Conservation (phyloP, 805 yeast species). For the Dipodascus albidus region DNA sequence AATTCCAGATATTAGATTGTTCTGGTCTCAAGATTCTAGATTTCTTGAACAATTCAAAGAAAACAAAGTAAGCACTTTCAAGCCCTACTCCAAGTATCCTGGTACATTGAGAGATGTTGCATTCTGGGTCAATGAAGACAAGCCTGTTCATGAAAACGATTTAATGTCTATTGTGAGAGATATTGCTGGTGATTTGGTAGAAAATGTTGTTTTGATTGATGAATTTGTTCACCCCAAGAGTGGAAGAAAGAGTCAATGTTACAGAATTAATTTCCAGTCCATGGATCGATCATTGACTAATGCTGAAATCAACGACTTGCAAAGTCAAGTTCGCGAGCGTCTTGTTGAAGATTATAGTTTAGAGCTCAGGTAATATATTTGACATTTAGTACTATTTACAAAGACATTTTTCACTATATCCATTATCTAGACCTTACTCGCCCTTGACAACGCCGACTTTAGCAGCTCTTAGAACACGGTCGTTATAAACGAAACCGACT, state of each 20-base stretch:
- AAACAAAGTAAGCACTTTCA: slow-evolving; percentile 59
- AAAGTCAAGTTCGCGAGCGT: slow-evolving; percentile 49
- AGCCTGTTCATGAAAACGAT: slow-evolving; percentile 67
- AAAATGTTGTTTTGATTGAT: slow-evolving; percentile 69
- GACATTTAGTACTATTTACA: not conserved
- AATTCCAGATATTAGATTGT: slow-evolving; percentile 86
- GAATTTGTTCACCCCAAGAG: slow-evolving; percentile 80
- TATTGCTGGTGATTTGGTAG: slow-evolving; percentile 79
- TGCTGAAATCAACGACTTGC: slow-evolving; percentile 68
- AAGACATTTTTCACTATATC: slow-evolving; percentile 2
- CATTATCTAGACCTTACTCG: slow-evolving; percentile 18
- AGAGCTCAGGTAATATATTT: slow-evolving; percentile 34
- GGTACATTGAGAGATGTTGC: slow-evolving; percentile 79
- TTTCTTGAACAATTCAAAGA: slow-evolving; percentile 61
- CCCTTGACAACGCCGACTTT: slow-evolving; percentile 87
- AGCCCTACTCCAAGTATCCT: slow-evolving; percentile 86
- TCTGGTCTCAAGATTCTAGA: slow-evolving; percentile 80
- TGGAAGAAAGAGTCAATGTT: slow-evolving; percentile 67
- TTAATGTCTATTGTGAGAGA: slow-evolving; percentile 83
- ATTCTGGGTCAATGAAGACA: slow-evolving; percentile 62
- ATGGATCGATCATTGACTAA: slow-evolving; percentile 90
- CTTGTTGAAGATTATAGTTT: slow-evolving; percentile 43
- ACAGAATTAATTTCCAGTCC: slow-evolving; percentile 84
- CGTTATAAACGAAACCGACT: slow-evolving; percentile 74
- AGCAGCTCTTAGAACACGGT: slow-evolving; percentile 87